Percentiles rank a stretch among this genome's conserved stretches.
Conservation (phyloP, 306 rosid genomes). For the Trifolium fragiferum region DNA sequence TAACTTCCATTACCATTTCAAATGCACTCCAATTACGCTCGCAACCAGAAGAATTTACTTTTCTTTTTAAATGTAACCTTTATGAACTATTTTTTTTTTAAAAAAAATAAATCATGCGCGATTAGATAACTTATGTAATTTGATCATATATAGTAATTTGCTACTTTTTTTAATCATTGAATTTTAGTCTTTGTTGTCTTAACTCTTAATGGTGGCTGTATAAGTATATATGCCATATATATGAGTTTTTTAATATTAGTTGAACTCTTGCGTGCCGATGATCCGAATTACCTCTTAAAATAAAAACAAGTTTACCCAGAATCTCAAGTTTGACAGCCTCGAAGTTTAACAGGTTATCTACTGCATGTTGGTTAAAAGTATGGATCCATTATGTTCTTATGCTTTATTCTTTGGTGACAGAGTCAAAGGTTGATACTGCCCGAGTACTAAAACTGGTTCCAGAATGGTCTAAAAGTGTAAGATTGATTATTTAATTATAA, state of each 20-base stretch:
- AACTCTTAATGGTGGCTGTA: background rate
- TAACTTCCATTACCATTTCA: background rate
- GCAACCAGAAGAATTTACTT: background rate
- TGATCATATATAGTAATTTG: background rate
- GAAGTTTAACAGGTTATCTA: background rate
- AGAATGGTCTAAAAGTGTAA: constrained; percentile 93
- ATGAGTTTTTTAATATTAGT: background rate
- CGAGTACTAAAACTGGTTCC: constrained; percentile 77
- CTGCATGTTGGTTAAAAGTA: constrained; percentile 16
- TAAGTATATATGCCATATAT: background rate
- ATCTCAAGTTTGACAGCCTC: constrained; percentile 2
- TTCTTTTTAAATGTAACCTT: background rate
- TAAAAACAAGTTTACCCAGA: background rate
- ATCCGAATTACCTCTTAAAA: background rate
- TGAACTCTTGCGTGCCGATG: background rate
- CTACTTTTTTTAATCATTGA: background rate
- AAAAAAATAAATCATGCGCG: background rate
- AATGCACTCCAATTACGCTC: background rate
- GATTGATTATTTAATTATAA: constrained; percentile 43
- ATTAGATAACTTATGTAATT: background rate
- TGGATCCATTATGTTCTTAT: constrained; percentile 36
- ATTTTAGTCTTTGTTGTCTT: background rate
- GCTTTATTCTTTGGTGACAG: constrained; percentile 52
- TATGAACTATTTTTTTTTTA: background rate
- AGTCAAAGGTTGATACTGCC: constrained; percentile 69